Conservation (phyloP, 208 protist genomes). For the Trypanosoma cruzi region DNA sequence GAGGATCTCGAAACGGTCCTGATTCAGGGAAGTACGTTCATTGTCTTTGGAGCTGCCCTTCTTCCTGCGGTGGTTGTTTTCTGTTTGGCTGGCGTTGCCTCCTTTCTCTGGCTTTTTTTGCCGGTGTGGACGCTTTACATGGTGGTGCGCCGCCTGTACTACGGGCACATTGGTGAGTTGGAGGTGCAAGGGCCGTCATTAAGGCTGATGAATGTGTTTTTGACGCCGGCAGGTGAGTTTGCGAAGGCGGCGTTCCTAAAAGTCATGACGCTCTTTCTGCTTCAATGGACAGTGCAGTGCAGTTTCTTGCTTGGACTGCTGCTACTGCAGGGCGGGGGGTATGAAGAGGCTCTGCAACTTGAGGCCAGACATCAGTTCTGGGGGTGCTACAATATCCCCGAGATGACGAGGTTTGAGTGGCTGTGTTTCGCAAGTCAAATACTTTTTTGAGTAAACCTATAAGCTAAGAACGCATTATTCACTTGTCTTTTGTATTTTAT, state of each 20-base stretch:
- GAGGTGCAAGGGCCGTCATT: constrained; percentile 9
- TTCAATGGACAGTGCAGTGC: constrained; percentile 49
- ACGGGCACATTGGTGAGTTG: constrained; percentile 16
- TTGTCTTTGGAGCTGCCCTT: constrained; percentile 50
- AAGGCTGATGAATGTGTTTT: constrained; percentile 3
- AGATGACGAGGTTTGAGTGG: constrained; percentile 27
- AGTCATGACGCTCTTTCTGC: constrained; percentile 45
- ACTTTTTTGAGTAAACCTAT: constrained; percentile 18
- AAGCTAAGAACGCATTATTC: neutral
- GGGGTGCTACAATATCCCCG: constrained; percentile 15
- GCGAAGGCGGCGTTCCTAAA: constrained; percentile 49
- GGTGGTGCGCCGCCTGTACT: constrained; percentile 46
- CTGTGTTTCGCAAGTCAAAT: constrained; percentile 31
- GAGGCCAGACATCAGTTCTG: constrained; percentile 14
- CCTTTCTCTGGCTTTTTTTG: constrained; percentile 45
- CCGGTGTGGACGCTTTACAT: constrained; percentile 35
- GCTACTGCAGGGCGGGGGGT: neutral
- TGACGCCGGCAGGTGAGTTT: constrained; percentile 40
- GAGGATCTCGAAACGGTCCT: constrained; percentile 56
- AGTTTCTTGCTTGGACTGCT: constrained; percentile 58
- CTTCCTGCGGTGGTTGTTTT: constrained; percentile 46
- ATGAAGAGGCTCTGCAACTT: constrained; percentile 16
- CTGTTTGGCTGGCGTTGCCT: constrained; percentile 33
- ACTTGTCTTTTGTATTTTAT: constrained; percentile 9
- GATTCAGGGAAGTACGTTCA: constrained; percentile 60